Evolutionary conservation across 805 yeast genomes (phyloP).

Genomic region (Cyberlindnera subsufficiens): DNA sequence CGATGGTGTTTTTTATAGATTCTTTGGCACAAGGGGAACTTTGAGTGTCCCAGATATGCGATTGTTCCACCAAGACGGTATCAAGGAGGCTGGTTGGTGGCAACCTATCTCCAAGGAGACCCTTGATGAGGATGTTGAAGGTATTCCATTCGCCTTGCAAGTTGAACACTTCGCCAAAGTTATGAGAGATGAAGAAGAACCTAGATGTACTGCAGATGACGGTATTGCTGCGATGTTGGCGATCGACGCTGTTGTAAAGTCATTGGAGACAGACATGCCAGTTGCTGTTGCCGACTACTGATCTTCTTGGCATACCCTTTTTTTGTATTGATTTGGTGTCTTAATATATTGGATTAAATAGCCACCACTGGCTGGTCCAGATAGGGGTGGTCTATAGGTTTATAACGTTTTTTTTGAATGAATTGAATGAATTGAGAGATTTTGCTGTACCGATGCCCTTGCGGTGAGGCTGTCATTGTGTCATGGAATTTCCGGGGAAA

Average conservation of each 20-base stretch:
- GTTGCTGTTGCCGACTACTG: slow-evolving; percentile 9
- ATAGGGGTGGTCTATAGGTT: too few species aligned
- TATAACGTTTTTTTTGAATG: too few species aligned
- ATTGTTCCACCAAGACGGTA: slow-evolving; percentile 10
- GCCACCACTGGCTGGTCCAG: too few species aligned
- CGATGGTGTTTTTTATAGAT: slow-evolving; percentile 16
- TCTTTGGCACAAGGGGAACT: slow-evolving; percentile 14
- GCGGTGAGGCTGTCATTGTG: too few species aligned
- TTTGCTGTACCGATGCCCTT: too few species aligned
- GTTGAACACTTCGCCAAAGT: slow-evolving; percentile 17
- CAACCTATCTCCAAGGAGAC: slow-evolving; percentile 9
- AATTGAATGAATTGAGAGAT: too few species aligned
- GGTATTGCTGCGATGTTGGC: slow-evolving; percentile 17
- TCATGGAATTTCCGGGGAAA: too few species aligned
- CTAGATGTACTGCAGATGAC: slow-evolving; percentile 16
- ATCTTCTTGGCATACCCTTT: neutral
- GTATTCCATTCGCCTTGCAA: slow-evolving; percentile 14
- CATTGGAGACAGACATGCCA: slow-evolving; percentile 11
- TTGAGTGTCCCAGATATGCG: slow-evolving; percentile 13
- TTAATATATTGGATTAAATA: too few species aligned
- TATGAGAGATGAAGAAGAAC: slow-evolving; percentile 11
- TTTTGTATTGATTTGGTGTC: too few species aligned
- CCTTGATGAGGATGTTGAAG: slow-evolving; percentile 7
- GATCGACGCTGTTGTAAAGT: slow-evolving; percentile 16
- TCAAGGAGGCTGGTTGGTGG: slow-evolving; percentile 15